phyloP scores from a whole-genome alignment of 1,284 basidiomycete species.

The Moniliophthora roreri region DNA sequence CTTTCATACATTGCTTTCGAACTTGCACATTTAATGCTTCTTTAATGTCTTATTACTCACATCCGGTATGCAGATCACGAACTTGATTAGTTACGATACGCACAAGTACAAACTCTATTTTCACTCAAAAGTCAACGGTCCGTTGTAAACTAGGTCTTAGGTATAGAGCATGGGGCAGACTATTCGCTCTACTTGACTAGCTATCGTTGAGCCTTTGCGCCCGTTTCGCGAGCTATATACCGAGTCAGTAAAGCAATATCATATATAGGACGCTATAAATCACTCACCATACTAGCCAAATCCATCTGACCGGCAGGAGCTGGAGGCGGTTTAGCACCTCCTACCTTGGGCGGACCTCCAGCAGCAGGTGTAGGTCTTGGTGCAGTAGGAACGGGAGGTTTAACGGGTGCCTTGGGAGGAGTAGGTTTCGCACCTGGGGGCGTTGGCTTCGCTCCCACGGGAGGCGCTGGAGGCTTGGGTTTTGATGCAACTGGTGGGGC shows the following conservation, averaged over 20 bases:
- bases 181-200: background rate
- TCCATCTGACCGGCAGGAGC: conserved; percentile 70
- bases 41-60: too few relatives aligned
- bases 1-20: too few relatives aligned
- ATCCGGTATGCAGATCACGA: too few relatives aligned
- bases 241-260: conserved; percentile 3
- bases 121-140: too few relatives aligned
- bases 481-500: conserved; percentile 51
- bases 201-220: conserved; percentile 62
- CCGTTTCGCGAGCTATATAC: conserved; percentile 61
- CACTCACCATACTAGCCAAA: conserved; percentile 74
- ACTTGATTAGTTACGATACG: too few relatives aligned
- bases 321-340: conserved; percentile 33
- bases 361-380: conserved; percentile 49
- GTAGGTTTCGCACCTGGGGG: conserved; percentile 25
- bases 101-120: too few relatives aligned
- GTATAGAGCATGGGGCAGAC: too few relatives aligned
- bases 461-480: conserved; percentile 50
- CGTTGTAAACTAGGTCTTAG: too few relatives aligned
- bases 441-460: conserved; percentile 54
- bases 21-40: too few relatives aligned
- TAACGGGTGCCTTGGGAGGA: conserved; percentile 34
- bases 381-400: conserved; percentile 61
- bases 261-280: conserved; percentile 6
- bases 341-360: conserved; percentile 44